Conservation (phyloP, 495 filamentous ascomycete species). For the Entonaema liquescens region DNA sequence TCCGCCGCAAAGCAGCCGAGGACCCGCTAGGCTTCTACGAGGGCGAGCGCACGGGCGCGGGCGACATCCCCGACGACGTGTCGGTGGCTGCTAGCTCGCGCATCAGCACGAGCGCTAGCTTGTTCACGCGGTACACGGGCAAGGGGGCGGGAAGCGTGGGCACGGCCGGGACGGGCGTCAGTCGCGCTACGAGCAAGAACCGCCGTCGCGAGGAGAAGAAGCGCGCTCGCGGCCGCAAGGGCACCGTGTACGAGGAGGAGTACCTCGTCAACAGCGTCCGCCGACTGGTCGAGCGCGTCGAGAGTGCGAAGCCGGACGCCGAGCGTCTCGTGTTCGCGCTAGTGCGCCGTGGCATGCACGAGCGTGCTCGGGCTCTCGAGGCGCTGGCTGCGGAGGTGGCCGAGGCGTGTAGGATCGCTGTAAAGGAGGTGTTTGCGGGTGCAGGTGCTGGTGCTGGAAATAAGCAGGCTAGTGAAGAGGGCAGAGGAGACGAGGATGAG, state of each 20-base stretch:
- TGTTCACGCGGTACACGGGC: slow-evolving; percentile 93
- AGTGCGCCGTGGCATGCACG: slow-evolving; percentile 82
- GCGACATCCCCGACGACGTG: slow-evolving; percentile 87
- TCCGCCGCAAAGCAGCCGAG: slow-evolving; percentile 78
- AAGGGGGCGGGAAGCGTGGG: slow-evolving; percentile 63
- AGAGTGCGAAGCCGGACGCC: slow-evolving; percentile 71
- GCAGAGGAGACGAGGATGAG: slow-evolving; percentile 46
- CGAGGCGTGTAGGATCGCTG: slow-evolving; percentile 67
- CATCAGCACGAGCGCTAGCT: slow-evolving; percentile 75
- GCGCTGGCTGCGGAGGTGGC: slow-evolving; percentile 74
- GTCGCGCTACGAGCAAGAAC: slow-evolving; percentile 83
- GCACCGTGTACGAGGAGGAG: slow-evolving; percentile 96
- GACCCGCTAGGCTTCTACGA: slow-evolving; percentile 85
- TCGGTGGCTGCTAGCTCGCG: slow-evolving; percentile 87
- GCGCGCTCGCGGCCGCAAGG: slow-evolving; percentile 91
- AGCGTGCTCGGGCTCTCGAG: slow-evolving; percentile 82
- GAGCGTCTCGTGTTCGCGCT: slow-evolving; percentile 76
- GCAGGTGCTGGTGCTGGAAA: slow-evolving; percentile 44
- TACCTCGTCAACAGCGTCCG: slow-evolving; percentile 88
- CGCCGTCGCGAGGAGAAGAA: slow-evolving; percentile 90
- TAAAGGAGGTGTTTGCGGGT: slow-evolving; percentile 73
- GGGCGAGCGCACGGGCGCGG: slow-evolving; percentile 67
- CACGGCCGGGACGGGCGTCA: slow-evolving; percentile 70
- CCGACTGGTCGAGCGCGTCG: slow-evolving; percentile 86
- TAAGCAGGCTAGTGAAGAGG: slow-evolving; percentile 23